Conservation (phyloP, 768 basidiomycete genomes). For the Phallus indusiatus region DNA sequence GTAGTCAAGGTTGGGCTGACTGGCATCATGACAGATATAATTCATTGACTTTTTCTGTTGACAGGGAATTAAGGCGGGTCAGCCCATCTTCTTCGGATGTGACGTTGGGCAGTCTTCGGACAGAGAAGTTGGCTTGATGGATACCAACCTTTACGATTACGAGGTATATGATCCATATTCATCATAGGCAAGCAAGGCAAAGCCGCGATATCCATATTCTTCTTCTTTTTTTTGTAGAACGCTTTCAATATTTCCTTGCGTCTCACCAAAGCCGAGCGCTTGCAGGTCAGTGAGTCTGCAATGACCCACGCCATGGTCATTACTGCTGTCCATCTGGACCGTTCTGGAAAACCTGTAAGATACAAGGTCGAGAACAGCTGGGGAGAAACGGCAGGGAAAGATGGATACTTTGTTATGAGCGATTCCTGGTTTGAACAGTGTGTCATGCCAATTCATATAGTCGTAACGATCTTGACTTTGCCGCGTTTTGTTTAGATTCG, state of each 20-base stretch:
- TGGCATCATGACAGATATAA: background rate
- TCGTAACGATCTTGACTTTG: background rate
- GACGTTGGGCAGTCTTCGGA: constrained; percentile 88
- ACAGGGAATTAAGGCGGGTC: constrained; percentile 73
- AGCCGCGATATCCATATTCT: background rate
- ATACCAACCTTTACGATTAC: constrained; percentile 71
- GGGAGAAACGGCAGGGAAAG: constrained; percentile 67
- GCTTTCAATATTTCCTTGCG: constrained; percentile 77
- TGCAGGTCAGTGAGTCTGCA: constrained; percentile 71
- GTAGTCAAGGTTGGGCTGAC: constrained; percentile 53
- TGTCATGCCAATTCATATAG: constrained; percentile 19
- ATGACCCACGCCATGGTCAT: constrained; percentile 99
- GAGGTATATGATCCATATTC: constrained; percentile 37
- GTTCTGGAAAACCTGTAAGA: constrained; percentile 62
- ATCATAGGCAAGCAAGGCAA: background rate
- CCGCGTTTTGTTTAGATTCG: constrained; percentile 40
- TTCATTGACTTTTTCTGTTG: background rate
- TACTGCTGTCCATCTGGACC: constrained; percentile 82
- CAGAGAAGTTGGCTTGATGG: constrained; percentile 70
- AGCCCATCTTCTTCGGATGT: constrained; percentile 92
- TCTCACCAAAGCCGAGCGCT: constrained; percentile 76
- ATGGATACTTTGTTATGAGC: constrained; percentile 90
- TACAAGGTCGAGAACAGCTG: constrained; percentile 98
- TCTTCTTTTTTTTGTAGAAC: constrained; percentile 30
- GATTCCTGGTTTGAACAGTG: constrained; percentile 89